Evolutionary conservation across 73 alveolate species (phyloP).

Genomic region (Paraurostyla sp.): DNA sequence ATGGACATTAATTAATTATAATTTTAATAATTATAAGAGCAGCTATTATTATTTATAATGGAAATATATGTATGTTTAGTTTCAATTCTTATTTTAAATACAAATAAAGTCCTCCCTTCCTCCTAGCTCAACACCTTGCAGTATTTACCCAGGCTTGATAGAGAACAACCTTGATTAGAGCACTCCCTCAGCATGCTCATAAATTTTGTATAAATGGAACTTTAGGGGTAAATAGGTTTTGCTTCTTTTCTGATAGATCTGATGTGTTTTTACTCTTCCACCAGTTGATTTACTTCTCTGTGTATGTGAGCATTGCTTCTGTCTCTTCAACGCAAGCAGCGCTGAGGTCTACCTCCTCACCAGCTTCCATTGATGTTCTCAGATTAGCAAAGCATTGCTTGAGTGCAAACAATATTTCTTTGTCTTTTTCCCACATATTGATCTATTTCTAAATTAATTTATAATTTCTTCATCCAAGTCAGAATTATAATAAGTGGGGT

Average conservation of each 20-base stretch:
- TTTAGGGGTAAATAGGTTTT: constrained; percentile 19
- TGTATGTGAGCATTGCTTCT: constrained; percentile 13
- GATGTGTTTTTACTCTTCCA: background rate
- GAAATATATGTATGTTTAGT: background rate
- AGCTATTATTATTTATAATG: background rate
- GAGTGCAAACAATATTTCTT: background rate
- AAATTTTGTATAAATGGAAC: constrained; percentile 21
- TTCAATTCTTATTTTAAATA: background rate
- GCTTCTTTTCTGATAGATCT: background rate
- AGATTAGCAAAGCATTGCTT: constrained; percentile 33
- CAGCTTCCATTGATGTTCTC: background rate
- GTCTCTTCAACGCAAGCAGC: constrained; percentile 30
- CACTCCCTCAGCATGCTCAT: background rate
- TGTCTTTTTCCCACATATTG: constrained; percentile 65
- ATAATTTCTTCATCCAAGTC: too few species aligned
- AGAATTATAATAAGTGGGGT: too few species aligned
- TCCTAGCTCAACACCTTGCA: too few species aligned
- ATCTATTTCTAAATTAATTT: too few species aligned
- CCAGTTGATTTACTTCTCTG: background rate
- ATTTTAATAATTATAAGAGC: background rate
- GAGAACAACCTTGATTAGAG: too few species aligned
- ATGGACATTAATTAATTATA: background rate
- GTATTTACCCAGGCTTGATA: too few species aligned
- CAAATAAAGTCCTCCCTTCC: too few species aligned
- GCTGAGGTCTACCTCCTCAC: constrained; percentile 48